Evolutionary conservation across 2,329 filamentous ascomycete genomes (phyloP), one percentile per base, ranked within the genome.

Genomic region (Fusarium albosuccineum): DNA sequence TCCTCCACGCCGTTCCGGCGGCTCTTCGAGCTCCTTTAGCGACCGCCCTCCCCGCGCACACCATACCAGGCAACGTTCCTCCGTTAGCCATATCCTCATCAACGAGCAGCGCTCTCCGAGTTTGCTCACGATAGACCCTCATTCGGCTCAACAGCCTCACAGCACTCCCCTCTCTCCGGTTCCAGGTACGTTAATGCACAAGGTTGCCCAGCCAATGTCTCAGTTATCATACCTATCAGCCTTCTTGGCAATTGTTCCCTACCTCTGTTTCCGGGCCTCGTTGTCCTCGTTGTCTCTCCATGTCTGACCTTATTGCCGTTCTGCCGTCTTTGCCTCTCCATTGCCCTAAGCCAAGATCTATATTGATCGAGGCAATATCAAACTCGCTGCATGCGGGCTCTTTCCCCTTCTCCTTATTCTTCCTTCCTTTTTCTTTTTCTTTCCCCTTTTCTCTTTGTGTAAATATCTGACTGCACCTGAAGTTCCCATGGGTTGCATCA

Each of bases 1-100:
- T 79, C 80, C 82, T 71, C 76, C 80, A 80, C 82, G 79, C 67
- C 76, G 79, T 68, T 76, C 80, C 71, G 80, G 82, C 70, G 85
- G 85, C 76, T 85, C 86, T 63, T 87, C 86, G 79, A 81, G 79
- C 77, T 85, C 85, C 72, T 82, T 82, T 72, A 83, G 80, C 79
- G 83, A 84, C 77, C 78, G 81, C 70, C 81, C 83, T 64, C 73
- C 76, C 57, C 79, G 79, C 61, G 81, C 81, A 49, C 83, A 86
- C 70, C 84, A 87, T 70, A 84, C 85, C 72, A 80, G 83, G 72
- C 79, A 83, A 72, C 82, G 82, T 75, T 85, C 84, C 58, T 82
- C 84, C 50, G 79, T 79, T 51, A 79, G 75, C 60, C 73, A 75
- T 46, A 71, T 74, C 44, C 67, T 73, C 54, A 71, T 75, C 53